Conservation (phyloP, 768 basidiomycete species). For the Boletus pseudopeckii region DNA sequence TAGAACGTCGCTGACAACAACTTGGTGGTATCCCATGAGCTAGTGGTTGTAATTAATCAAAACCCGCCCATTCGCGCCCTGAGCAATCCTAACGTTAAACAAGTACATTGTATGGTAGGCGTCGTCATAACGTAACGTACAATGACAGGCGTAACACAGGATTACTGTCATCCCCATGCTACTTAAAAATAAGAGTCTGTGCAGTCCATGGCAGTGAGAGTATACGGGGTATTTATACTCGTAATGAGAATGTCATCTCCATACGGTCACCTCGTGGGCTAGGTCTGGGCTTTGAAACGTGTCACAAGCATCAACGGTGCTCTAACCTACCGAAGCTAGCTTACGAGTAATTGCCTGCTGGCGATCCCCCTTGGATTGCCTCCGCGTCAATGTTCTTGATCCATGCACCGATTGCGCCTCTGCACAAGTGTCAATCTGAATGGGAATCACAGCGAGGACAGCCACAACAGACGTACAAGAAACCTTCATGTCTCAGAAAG, state of each 20-base stretch:
- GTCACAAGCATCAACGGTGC: neutral
- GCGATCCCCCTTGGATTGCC: constrained; percentile 13
- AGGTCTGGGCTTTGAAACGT: constrained; percentile 6
- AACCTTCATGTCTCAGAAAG: constrained; percentile 97
- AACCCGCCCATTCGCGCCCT: neutral
- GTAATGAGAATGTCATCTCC: constrained; percentile 18
- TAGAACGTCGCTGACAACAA: too few species aligned
- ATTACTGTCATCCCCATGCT: constrained; percentile 9
- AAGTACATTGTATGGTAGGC: constrained; percentile 2
- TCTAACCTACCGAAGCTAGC: constrained; percentile 1
- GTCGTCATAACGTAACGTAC: constrained; percentile 20
- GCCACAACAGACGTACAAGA: constrained; percentile 64
- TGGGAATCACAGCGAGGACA: neutral
- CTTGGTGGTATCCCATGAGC: too few species aligned
- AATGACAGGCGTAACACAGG: constrained; percentile 13
- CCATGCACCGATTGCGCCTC: constrained; percentile 96
- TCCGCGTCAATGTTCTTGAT: constrained; percentile 85
- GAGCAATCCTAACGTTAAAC: neutral
- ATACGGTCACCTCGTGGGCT: constrained; percentile 29
- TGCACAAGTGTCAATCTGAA: constrained; percentile 29
- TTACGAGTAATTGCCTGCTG: constrained; percentile 3
- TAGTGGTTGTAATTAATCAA: neutral
- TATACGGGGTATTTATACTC: constrained; percentile 25
- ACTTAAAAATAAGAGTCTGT: constrained; percentile 9
- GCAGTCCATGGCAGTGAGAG: constrained; percentile 19